Percentiles rank a stretch among this genome's conserved stretches.
Conservation (phyloP, 352 stramenopile species). For the Phytophthora citricola region DNA sequence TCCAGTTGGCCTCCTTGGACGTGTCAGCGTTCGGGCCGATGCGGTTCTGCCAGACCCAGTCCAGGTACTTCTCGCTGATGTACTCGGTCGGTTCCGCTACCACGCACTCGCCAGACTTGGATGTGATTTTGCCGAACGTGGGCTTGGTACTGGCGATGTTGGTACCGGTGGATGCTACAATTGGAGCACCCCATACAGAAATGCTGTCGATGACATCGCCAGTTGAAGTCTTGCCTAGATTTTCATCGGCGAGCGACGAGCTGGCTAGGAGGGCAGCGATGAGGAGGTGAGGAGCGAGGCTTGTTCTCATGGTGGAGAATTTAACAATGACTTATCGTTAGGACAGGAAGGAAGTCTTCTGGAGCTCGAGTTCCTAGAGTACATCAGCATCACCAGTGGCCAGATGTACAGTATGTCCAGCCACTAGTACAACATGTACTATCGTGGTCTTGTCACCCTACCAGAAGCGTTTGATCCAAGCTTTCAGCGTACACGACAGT, state of each 20-base stretch:
- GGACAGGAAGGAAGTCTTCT: not conserved
- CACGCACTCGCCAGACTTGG: constrained; percentile 21
- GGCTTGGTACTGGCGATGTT: constrained; percentile 18
- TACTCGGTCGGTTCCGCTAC: constrained; percentile 15
- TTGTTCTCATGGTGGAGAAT: constrained; percentile 9
- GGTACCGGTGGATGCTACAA: constrained; percentile 20
- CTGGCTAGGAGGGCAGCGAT: constrained; percentile 1
- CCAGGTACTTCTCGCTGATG: constrained; percentile 21
- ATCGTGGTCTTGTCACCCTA: constrained; percentile 3
- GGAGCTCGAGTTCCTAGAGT: not conserved
- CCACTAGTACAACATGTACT: not conserved
- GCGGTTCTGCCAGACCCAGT: constrained; percentile 30
- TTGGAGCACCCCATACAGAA: constrained; percentile 22
- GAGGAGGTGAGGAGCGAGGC: not conserved
- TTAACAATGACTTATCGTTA: not conserved
- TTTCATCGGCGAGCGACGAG: constrained; percentile 1
- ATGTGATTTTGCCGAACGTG: constrained; percentile 24
- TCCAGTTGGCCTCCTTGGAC: constrained; percentile 20
- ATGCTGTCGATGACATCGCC: constrained; percentile 10
- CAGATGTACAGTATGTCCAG: not conserved
- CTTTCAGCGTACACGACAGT: not conserved
- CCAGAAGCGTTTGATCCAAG: not conserved
- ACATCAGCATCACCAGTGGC: not conserved
- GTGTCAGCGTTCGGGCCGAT: constrained; percentile 16
- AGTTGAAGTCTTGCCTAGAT: not conserved